phyloP scores from a whole-genome alignment of 768 basidiomycete genomes.

The Tylopilus plumbeoviolaceoides region DNA sequence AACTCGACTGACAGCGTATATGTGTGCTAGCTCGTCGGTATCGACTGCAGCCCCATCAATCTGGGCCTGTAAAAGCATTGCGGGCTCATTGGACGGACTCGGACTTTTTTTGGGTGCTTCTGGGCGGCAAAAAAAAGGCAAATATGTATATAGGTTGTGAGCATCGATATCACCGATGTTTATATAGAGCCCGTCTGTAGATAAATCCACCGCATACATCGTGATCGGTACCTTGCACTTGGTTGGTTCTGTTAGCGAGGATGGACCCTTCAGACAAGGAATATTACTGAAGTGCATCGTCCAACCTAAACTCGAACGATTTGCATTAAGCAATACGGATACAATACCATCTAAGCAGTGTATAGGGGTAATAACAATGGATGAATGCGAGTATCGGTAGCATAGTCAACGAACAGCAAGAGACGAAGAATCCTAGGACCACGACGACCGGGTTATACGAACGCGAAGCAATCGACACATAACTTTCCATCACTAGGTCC shows the following conservation, averaged over 20 bases:
- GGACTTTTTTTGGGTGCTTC: conserved; percentile 1
- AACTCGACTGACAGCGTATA: not conserved
- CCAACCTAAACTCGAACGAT: not conserved
- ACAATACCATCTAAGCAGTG: conserved; percentile 10
- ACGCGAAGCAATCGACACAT: conserved; percentile 30
- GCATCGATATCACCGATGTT: not conserved
- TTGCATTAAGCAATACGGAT: conserved; percentile 10
- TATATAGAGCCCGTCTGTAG: not conserved
- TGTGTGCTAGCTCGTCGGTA: not conserved
- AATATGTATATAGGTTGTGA: not conserved
- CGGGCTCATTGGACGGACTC: not conserved
- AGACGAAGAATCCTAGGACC: not conserved
- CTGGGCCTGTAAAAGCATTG: not conserved
- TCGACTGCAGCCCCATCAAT: conserved; percentile 10
- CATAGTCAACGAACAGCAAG: not conserved
- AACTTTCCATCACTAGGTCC: conserved; percentile 27
- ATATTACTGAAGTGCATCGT: not conserved
- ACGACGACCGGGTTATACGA: conserved; percentile 11
- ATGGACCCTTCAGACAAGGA: not conserved
- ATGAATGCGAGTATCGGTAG: conserved; percentile 7
- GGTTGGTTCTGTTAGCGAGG: not conserved
- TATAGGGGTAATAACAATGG: conserved; percentile 1
- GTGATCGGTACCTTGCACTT: not conserved
- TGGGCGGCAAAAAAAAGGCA: not conserved
- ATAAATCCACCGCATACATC: not conserved